Base-by-base conservation (phyloP, 768 basidiomycete species). In the Leucosporidium yakuticum region DNA sequence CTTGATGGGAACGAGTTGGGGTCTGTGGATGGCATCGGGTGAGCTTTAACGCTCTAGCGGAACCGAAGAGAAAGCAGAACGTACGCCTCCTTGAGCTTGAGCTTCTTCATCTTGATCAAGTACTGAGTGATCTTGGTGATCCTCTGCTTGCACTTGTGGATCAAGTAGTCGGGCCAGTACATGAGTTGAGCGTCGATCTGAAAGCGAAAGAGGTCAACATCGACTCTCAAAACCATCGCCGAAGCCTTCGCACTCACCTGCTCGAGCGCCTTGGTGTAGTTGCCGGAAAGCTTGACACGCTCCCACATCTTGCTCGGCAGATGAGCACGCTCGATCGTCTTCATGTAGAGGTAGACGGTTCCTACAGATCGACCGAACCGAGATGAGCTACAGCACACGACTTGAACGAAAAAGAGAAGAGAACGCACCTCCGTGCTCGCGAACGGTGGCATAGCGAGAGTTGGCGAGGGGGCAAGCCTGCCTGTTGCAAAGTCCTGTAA, bases 71-170 rank as follows among this genome's bases (percentile, higher is more conserved):
- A 51, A 25, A 58, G 36, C n/a, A 23, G 31, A 27, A 69, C 74
- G 49, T 50, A 74, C 72, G 68, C 68, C 34, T 77, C 76, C 67
- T 75, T 69, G 50, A 68, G 70, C 58, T 71, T 74, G 69, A 95
- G 80, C 53, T 90, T 86, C 67, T 95, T 85, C 94, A 98, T 96
- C 82, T 96, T 94, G 79, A 98, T 97, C 71, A 99, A 85, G 77
- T 97, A 98, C 78, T 99, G 96, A 0, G 95, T 98, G 75, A 99
- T 97, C 82, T 98, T 99, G 17, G 96, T 99, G 36, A 97, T 84
- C 55, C 96, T 86, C 80, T 99, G 96, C 83, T 99, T 99, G 85
- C 96, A 98, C 81, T 97, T 98, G 82, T 97, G 96, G 63, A 93
- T 89, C 39, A 86, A 87, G 79, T 95, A 98, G 75, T 93, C 93